Evolutionary conservation across 768 basidiomycete genomes (phyloP).

Genomic region (Amanita exitialis): DNA sequence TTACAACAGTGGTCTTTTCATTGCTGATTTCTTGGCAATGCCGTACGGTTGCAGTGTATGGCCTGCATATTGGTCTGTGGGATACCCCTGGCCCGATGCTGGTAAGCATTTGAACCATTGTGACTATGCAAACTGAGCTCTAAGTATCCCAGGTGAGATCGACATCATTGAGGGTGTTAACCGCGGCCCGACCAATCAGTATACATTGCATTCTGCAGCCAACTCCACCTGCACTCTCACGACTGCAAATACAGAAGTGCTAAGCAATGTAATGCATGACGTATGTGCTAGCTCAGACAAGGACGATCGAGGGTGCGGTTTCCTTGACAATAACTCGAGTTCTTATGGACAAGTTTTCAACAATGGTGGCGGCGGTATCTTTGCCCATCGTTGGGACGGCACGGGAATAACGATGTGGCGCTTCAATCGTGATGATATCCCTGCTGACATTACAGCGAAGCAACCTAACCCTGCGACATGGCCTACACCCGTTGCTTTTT

Average conservation of each 20-base stretch:
- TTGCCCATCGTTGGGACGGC: constrained; percentile 42
- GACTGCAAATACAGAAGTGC: constrained; percentile 14
- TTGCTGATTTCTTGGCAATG: constrained; percentile 63
- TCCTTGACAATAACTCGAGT: constrained; percentile 27
- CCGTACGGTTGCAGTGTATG: constrained; percentile 63
- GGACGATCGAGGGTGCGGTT: constrained; percentile 41
- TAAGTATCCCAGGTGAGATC: constrained; percentile 37
- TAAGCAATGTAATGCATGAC: constrained; percentile 18
- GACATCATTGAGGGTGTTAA: constrained; percentile 74
- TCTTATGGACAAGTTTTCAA: constrained; percentile 40
- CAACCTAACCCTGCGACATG: constrained; percentile 38
- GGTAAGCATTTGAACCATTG: constrained; percentile 21
- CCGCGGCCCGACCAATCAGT: constrained; percentile 43
- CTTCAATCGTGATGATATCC: constrained; percentile 42
- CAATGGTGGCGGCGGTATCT: constrained; percentile 38
- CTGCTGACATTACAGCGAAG: constrained; percentile 35
- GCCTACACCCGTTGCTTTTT: constrained; percentile 43
- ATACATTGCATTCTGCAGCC: constrained; percentile 51
- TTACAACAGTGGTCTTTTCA: constrained; percentile 62
- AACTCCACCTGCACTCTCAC: constrained; percentile 28
- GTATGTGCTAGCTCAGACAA: constrained; percentile 29
- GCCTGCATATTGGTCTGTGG: constrained; percentile 46
- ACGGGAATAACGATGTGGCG: constrained; percentile 46
- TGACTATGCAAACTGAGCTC: background rate
- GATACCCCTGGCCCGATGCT: constrained; percentile 38